Base-by-base conservation (phyloP, 345 rosid genomes). In the Aethionema arabicum region DNA sequence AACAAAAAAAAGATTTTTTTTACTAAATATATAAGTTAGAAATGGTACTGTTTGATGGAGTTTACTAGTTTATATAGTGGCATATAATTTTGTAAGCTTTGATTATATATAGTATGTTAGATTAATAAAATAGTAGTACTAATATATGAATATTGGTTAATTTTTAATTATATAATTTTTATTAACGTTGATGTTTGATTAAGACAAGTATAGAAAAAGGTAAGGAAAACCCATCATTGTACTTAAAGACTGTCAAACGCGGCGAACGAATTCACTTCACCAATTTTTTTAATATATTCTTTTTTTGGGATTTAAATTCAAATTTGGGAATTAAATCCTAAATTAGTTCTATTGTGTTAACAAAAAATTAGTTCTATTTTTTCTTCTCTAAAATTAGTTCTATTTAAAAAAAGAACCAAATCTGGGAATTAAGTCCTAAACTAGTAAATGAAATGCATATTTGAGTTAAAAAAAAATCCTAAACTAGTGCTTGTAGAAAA, bases 231-330 rank as follows among this genome's bases (percentile, higher is more conserved):
- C 58, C 72, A 68, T 68, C 56, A 70, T 63, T 63, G 69, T 62
- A 56, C 68, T 55, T 40, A 41, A n/a, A 45, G 59, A 63, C 75
- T 71, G 75, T 2, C 75, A 57, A 71, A 64, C 75, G 70, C 75
- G 60, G 75, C 74, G 68, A 49, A 33, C 48, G 47, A 56, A 41
- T 42, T 56, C 5, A 70, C 61, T 55, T 55, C 61, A 2, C 38
- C 33, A 44, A 51, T 55, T 39, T 43, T 42, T 14, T n/a, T n/a
- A n/a, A n/a, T n/a, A 41, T 63, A 56, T 68, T 54, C 31, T 48
- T 47, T 21, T 69, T 59, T 32, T 36, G 29, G 41, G 43, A 58
- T 16, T 6, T 44, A 49, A 36, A 40, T 44, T 21, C 27, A 21
- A 21, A 21, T 21, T 21, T 21, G 27, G 27, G 27, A 21, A 1